phyloP scores from a whole-genome alignment of 305 asterid species.

The Solanum chacoense region DNA sequence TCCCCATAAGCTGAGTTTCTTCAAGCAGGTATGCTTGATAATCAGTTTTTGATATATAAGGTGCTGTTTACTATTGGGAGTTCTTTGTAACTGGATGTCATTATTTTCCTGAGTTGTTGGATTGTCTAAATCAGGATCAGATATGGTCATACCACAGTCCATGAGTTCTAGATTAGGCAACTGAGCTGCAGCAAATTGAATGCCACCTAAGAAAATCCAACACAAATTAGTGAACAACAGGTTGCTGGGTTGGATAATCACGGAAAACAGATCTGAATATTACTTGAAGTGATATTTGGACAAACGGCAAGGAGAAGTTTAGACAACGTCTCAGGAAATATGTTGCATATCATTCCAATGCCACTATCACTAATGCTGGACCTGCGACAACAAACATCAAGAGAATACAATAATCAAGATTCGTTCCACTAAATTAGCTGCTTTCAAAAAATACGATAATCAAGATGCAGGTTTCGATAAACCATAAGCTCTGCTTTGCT shows the following conservation, averaged over 20 bases:
- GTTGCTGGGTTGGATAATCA: background rate
- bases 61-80: conserved; percentile 52
- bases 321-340: conserved; percentile 63
- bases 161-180: conserved; percentile 70
- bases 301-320: conserved; percentile 85
- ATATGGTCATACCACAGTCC: conserved; percentile 94
- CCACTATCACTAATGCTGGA: conserved; percentile 94
- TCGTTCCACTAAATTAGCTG: background rate
- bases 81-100: conserved; percentile 25
- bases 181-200: conserved; percentile 94
- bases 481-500: background rate
- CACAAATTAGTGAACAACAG: background rate
- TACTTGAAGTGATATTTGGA: conserved; percentile 94
- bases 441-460: background rate
- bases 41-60: conserved; percentile 77
- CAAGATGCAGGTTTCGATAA: background rate
- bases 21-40: conserved; percentile 73
- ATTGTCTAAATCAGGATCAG: conserved; percentile 43
- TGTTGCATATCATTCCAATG: conserved; percentile 94
- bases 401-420: background rate
- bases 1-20: conserved; percentile 96
- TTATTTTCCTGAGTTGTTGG: conserved; percentile 25
- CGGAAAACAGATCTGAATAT: conserved; percentile 9
- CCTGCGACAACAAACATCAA: conserved; percentile 29
- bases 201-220: conserved; percentile 51